Base-by-base conservation (phyloP, 768 basidiomycete species). In the Sarcodon aspratus region DNA sequence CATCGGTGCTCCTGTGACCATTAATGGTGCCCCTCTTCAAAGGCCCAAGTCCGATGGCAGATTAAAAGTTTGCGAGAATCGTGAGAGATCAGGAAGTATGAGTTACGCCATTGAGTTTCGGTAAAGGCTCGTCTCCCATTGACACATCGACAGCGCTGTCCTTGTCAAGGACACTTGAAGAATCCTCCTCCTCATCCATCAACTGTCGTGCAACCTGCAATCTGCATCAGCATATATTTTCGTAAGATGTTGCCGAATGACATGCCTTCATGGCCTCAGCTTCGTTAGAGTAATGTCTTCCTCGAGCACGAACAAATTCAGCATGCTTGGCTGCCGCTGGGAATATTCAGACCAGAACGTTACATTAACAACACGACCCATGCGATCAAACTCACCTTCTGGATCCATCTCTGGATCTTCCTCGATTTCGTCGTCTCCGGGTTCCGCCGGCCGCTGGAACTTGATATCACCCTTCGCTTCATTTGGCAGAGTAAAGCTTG, bases 201-300 rank as follows among this genome's bases (percentile, higher is more conserved):
- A 89, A 63, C 54, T 72, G n/a, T 36, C 36, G 44, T 27, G 40
- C 36, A 33, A 44, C 15, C 34, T 36, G 13, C 13, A 3, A 38
- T 27, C 44, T 18, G 15, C 36, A 47, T 36, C 33, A 44, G 36
- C 36, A 44, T 36, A 33, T 15, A 10, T 31, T n/a, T 50, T 27
- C 45, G 36, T n/a, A 46, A 50, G 49, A n/a, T 7, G 18, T 35
- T 10, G 34, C 45, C 17, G 3, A 13, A 27, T 38, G 42, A 44
- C 63, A 43, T 64, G 84, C 88, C 79, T 91, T 91, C 90, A 93
- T 91, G 13, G 88, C 90, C 61, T 91, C 85, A 1, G 86, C 90
- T 61, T 93, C 90, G 46, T 92, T 91, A 6, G 88, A 90, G 57
- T 92, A 92, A 59, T 92, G 90, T 48, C 85, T 72, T 48, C 84